Evolutionary conservation across 148 eudicot genomes (phyloP), one percentile per base, ranked within the genome.

Genomic region (Heliamphora exappendiculata): DNA sequence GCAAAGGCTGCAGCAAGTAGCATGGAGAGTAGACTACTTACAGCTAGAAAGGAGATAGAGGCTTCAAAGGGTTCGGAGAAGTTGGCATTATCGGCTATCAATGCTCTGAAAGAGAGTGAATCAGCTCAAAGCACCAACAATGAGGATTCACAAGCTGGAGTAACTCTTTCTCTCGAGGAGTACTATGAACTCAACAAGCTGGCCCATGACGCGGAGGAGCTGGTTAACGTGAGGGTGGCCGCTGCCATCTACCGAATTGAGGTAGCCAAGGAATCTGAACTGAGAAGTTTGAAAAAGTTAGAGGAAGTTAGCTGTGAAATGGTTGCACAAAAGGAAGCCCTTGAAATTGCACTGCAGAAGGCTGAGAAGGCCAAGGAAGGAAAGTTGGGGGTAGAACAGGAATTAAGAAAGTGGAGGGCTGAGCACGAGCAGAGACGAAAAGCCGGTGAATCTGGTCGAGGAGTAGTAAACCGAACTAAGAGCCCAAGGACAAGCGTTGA

Each of bases 191-290:
- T 95, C 31, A 95, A 94, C 80, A 95, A 93, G 86, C 76, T 37
- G 65, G 94, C 98, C 51, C 96, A 92, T 34, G 93, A 92, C 29
- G 97, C 97, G 0, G 97, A 95, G 75, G 99, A 91, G 81, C 78
- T 81, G 80, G 94, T 94, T 10, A 93, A 87, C 81, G 37, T 19
- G 69, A 86, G 91, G 72, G 90, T 95, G 72, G 81, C 85, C n/a
- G 85, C 82, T 8, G 97, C 96, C 37, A 72, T 93, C 67, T 70
- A 89, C 14, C 86, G 85, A 78, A 86, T 95, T 24, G 99, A 89
- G 72, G 82, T 82, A 47, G 97, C 97, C 20, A 91, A 87, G 80
- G 89, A 87, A 54, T 86, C 90, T 1, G 97, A 95, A 67, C 45
- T 70, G 73, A 85, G 67, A 70, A 87, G 88, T 70, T 69, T 95